Percentiles rank a stretch among this genome's conserved stretches.
These are phyloP conservation scores for Trametes cubensis DNA, from an alignment of 768 basidiomycete species.

Conservation along the genomic window DNA sequence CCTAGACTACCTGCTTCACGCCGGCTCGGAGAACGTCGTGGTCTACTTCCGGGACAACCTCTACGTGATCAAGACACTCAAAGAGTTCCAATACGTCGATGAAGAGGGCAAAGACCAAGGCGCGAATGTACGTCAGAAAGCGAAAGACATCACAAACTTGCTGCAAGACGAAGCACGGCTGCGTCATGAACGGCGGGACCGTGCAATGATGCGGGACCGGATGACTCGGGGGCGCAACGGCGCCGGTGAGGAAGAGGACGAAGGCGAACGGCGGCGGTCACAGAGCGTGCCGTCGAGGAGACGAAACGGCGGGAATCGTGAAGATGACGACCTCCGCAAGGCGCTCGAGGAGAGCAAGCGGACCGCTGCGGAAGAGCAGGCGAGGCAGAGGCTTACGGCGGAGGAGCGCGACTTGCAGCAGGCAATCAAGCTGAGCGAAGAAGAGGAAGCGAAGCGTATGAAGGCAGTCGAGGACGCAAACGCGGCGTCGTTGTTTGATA, in stretches of 20 bases:
- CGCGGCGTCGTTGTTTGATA: slow-evolving; percentile 80
- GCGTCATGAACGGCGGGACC: slow-evolving; percentile 77
- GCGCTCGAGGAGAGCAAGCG: slow-evolving; percentile 93
- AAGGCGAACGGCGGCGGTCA: slow-evolving; percentile 51
- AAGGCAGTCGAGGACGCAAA: slow-evolving; percentile 75
- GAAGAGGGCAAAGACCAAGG: slow-evolving; percentile 97
- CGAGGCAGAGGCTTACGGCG: slow-evolving; percentile 43
- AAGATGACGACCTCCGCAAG: slow-evolving; percentile 81
- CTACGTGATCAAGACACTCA: slow-evolving; percentile 97
- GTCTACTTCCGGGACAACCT: slow-evolving; percentile 98
- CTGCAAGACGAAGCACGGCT: slow-evolving; percentile 85
- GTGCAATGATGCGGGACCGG: slow-evolving; percentile 92
- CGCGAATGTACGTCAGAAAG: slow-evolving; percentile 96
- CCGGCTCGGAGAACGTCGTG: slow-evolving; percentile 97
- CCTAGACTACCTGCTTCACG: slow-evolving; percentile 93
- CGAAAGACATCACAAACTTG: slow-evolving; percentile 96
- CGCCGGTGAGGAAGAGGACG: slow-evolving; percentile 39
- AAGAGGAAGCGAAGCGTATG: slow-evolving; percentile 83
- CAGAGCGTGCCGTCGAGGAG: slow-evolving; percentile 30
- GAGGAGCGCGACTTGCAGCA: slow-evolving; percentile 85
- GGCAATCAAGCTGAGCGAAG: slow-evolving; percentile 84
- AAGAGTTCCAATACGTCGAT: slow-evolving; percentile 97
- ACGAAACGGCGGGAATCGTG: slow-evolving; percentile 39
- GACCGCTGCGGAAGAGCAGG: slow-evolving; percentile 69
- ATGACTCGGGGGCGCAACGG: slow-evolving; percentile 71